A percentile compares a stretch with the other conserved stretches of the same genome.
These are phyloP conservation scores for Venturia pyrina DNA, from an alignment of 2,329 filamentous ascomycete genomes.

Conservation along the genomic window DNA sequence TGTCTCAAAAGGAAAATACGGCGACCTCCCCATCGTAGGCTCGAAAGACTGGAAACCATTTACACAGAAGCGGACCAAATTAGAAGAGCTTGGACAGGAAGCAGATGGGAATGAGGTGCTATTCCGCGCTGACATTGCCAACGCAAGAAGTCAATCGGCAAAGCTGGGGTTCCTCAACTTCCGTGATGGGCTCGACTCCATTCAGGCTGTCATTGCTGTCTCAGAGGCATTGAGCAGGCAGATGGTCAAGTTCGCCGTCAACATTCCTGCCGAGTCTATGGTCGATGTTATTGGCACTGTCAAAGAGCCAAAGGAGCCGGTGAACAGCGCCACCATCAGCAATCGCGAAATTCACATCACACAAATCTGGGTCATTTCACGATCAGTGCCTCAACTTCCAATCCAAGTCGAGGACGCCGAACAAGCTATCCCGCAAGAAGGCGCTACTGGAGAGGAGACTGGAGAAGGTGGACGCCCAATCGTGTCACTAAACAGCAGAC, in stretches of 20 bases:
- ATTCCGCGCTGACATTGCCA: slow-evolving; percentile 75
- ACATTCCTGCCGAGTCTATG: slow-evolving; percentile 68
- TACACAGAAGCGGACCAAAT: slow-evolving; percentile 44
- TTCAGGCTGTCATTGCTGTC: slow-evolving; percentile 70
- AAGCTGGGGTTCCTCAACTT: slow-evolving; percentile 89
- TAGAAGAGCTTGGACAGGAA: slow-evolving; percentile 56
- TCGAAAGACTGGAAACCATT: slow-evolving; percentile 43
- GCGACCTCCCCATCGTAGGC: slow-evolving; percentile 51
- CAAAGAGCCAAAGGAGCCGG: slow-evolving; percentile 71
- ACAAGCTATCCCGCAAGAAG: slow-evolving; percentile 37
- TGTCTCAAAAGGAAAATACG: slow-evolving; percentile 69
- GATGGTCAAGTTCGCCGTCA: slow-evolving; percentile 89
- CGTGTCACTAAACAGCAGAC: slow-evolving; percentile 71
- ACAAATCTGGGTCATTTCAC: slow-evolving; percentile 70
- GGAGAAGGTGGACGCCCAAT: slow-evolving; percentile 51
- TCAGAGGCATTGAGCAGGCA: slow-evolving; percentile 57
- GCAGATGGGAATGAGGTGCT: slow-evolving; percentile 43
- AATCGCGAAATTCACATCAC: slow-evolving; percentile 79
- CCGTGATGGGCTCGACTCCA: slow-evolving; percentile 61
- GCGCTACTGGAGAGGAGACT: slow-evolving; percentile 38
- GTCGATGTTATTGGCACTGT: slow-evolving; percentile 73
- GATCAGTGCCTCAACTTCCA: slow-evolving; percentile 49
- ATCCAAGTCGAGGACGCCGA: slow-evolving; percentile 48
- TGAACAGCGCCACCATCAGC: slow-evolving; percentile 76
- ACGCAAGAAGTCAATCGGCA: slow-evolving; percentile 76